A percentile compares a stretch with the other conserved stretches of the same genome.
phyloP scores from a whole-genome alignment of 768 basidiomycete species.

The Amanita fuliginea region DNA sequence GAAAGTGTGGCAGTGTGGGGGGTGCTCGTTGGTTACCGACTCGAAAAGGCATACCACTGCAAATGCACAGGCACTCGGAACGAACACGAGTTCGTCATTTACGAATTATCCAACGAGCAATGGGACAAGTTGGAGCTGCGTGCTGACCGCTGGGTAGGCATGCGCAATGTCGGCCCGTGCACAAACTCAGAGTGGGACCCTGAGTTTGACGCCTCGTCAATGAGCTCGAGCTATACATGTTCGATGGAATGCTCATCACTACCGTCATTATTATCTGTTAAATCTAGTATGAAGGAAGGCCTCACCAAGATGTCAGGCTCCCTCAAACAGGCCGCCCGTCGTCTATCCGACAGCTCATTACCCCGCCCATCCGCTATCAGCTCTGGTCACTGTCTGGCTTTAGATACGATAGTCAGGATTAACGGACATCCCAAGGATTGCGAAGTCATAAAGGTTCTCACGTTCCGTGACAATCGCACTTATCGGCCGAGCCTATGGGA shows the following conservation, averaged over 20 bases:
- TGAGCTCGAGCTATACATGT: too few relatives aligned
- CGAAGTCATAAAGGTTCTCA: background rate
- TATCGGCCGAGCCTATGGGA: conserved; percentile 1
- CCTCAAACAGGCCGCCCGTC: background rate
- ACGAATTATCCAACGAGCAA: background rate
- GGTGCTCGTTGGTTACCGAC: background rate
- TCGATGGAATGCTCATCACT: background rate
- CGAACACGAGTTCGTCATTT: too few relatives aligned
- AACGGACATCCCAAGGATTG: background rate
- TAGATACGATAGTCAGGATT: background rate
- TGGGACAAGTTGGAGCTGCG: background rate
- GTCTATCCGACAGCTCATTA: background rate
- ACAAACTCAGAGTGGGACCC: too few relatives aligned
- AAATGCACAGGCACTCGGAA: too few relatives aligned
- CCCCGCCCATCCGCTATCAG: background rate
- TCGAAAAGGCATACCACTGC: too few relatives aligned
- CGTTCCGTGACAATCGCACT: background rate
- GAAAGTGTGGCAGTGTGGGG: background rate
- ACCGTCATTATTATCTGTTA: background rate
- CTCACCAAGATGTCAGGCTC: background rate
- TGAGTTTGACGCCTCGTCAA: too few relatives aligned
- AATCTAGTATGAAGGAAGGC: background rate
- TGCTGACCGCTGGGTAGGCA: too few relatives aligned
- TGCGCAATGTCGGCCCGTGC: too few relatives aligned
- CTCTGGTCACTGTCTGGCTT: background rate